These are phyloP conservation scores for Lachnellula willkommii DNA, from an alignment of 2,329 filamentous ascomycete species.

Conservation along the genomic window DNA sequence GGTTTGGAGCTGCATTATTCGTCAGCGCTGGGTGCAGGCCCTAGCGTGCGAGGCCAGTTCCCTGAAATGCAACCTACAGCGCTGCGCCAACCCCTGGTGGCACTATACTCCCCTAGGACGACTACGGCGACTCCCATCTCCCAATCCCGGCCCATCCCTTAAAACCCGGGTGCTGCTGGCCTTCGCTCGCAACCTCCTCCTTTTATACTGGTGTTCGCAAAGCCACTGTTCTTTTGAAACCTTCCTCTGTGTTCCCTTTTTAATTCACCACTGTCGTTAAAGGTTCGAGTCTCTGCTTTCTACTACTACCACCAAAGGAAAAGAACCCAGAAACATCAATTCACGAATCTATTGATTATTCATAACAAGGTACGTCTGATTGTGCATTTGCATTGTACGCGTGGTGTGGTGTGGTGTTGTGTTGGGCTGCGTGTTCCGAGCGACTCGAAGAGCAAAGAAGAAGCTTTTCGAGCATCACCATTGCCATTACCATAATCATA, in stretches of 20 bases:
- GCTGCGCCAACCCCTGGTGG: background rate
- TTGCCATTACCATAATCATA: no score
- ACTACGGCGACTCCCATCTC: background rate
- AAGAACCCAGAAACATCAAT: background rate
- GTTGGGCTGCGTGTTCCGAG: no score
- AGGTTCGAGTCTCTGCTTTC: constrained; percentile 9
- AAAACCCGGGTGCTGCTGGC: constrained; percentile 4
- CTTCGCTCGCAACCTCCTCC: background rate
- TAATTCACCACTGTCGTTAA: constrained; percentile 26
- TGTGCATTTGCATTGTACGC: no score
- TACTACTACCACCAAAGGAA: background rate
- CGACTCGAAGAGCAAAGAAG: no score
- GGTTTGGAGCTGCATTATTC: no score
- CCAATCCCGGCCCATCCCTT: constrained; percentile 4
- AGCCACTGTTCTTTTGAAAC: constrained; percentile 19
- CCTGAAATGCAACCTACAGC: background rate
- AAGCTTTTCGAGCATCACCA: no score
- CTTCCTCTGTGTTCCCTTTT: constrained; percentile 16
- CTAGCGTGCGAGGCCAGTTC: no score
- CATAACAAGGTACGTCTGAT: no score
- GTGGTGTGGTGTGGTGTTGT: no score
- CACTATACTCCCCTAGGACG: no score
- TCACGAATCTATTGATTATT: background rate
- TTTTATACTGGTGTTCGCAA: constrained; percentile 9
- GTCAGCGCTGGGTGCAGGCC: no score